Evolutionary conservation across 805 yeast genomes (phyloP), one percentile per base, ranked within the genome.

Genomic region (Kazachstania africana): DNA sequence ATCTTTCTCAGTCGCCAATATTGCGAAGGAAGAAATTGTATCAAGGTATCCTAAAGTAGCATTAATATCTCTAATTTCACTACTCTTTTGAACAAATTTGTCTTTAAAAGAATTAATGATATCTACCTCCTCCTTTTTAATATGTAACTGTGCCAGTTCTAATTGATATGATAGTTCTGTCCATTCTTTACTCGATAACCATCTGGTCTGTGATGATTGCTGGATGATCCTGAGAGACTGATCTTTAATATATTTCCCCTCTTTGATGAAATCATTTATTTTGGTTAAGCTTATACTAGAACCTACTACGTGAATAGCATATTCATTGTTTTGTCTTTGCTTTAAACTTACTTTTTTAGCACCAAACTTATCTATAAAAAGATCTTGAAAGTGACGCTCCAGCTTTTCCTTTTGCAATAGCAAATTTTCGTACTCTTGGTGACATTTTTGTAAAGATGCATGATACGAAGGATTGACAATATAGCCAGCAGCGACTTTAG

Each of bases 11-110:
- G 55, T 50, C 0, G 96, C 78, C 12, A 87, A 55, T 1, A 59
- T 53, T 0, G 94, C 77, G 55, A 91, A 81, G 0, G 94, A 77
- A 9, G 74, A 57, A 1, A 80, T 60, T 0, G 78, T 73, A 52
- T 88, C 98, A 5, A 87, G 44, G 31, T 67, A 66, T 38, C 84
- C 94, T 17, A 76, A 54, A 25, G 63, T 43, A 33, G 63, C 49
- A 32, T 80, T 59, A 33, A 70, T 57, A 24, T 52, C 43, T 25
- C 93, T 60, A 3, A 84, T 58, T 2, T 60, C 57, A 1, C 61
- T 42, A 16, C 72, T 60, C 24, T 59, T 47, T 0, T 50, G 51
- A 1, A 80, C 48, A 1, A 78, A 68, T 25, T 60, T 54, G 2
- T 37, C 36, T 24, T 72, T 65, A 23, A 85, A 59, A 1, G 53